A percentile compares a stretch with the other conserved stretches of the same genome.
phyloP scores from a whole-genome alignment of 2,329 filamentous ascomycete species.

The Chaetoscypha palmicola region DNA sequence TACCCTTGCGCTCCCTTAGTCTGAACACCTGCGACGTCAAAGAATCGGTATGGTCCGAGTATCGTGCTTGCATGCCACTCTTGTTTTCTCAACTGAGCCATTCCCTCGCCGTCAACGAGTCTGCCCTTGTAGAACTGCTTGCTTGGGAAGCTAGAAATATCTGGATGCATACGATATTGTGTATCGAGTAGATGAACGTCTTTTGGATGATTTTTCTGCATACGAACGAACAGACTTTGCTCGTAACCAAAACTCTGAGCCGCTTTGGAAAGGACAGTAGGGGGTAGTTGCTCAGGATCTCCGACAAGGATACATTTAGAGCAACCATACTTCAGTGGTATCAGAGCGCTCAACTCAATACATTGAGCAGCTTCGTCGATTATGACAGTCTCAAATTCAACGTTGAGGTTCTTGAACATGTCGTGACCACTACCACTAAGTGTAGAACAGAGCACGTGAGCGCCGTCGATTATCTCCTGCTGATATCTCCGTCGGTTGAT shows the following conservation, averaged over 20 bases:
- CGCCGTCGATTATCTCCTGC: constrained; percentile 82
- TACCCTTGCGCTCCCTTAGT: constrained; percentile 74
- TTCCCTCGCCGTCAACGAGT: constrained; percentile 76
- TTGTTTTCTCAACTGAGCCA: constrained; percentile 66
- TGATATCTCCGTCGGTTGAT: constrained; percentile 77
- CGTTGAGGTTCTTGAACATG: constrained; percentile 88
- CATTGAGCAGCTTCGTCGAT: constrained; percentile 98
- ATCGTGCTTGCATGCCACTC: constrained; percentile 81
- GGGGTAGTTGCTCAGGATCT: constrained; percentile 94
- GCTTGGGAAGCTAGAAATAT: constrained; percentile 88
- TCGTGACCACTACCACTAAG: constrained; percentile 94
- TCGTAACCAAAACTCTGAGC: constrained; percentile 92
- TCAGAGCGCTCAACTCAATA: constrained; percentile 91
- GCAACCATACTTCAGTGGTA: constrained; percentile 94
- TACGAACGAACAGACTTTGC: constrained; percentile 95
- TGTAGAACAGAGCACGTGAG: constrained; percentile 90
- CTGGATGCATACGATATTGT: constrained; percentile 98
- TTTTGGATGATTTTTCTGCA: constrained; percentile 85
- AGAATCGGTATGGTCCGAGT: constrained; percentile 92
- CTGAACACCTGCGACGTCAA: constrained; percentile 87
- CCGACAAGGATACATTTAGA: constrained; percentile 95
- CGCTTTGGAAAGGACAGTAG: constrained; percentile 90
- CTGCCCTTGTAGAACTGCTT: constrained; percentile 85
- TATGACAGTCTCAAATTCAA: constrained; percentile 97
- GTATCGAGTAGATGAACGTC: constrained; percentile 93